A percentile compares a stretch with the other conserved stretches of the same genome.
phyloP scores from a whole-genome alignment of 495 filamentous ascomycete genomes.

The Neurospora pannonica region DNA sequence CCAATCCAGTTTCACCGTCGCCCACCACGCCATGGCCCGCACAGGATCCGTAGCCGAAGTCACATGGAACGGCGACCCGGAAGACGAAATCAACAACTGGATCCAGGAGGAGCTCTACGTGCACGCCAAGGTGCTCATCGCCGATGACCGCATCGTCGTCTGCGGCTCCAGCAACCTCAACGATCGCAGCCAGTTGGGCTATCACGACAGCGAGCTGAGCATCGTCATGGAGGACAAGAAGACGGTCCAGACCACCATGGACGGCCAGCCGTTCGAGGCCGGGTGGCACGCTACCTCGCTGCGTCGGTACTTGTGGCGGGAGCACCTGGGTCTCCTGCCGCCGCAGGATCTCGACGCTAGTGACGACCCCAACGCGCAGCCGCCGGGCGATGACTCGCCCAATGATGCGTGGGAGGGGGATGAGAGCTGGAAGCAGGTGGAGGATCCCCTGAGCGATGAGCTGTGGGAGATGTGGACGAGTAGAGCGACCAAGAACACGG shows the following conservation, averaged over 20 bases:
- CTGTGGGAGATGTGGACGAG: conserved; percentile 81
- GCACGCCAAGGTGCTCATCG: conserved; percentile 81
- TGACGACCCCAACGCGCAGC: conserved; percentile 70
- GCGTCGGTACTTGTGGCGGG: conserved; percentile 79
- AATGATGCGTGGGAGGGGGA: conserved; percentile 57
- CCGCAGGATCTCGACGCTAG: conserved; percentile 63
- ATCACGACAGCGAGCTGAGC: conserved; percentile 85
- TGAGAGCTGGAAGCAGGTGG: conserved; percentile 64
- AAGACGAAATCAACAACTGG: conserved; percentile 74
- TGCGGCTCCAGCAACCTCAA: conserved; percentile 91
- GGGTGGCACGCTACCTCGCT: conserved; percentile 71
- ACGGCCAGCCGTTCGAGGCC: conserved; percentile 64
- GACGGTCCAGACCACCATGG: conserved; percentile 69
- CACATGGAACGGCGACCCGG: conserved; percentile 54
- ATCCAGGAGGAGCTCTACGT: conserved; percentile 94
- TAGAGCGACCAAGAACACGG: conserved; percentile 68
- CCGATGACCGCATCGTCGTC: conserved; percentile 70
- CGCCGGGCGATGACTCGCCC: conserved; percentile 57
- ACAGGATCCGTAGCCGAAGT: conserved; percentile 58
- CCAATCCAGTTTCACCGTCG: conserved; percentile 49
- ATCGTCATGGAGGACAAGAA: conserved; percentile 86
- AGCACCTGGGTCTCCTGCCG: conserved; percentile 78
- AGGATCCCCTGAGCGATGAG: conserved; percentile 69
- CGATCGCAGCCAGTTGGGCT: conserved; percentile 81
- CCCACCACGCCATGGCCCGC: conserved; percentile 71